These are phyloP conservation scores for Sarocladium kiliense DNA, from an alignment of 2,329 filamentous ascomycete genomes.

Conservation along the genomic window DNA sequence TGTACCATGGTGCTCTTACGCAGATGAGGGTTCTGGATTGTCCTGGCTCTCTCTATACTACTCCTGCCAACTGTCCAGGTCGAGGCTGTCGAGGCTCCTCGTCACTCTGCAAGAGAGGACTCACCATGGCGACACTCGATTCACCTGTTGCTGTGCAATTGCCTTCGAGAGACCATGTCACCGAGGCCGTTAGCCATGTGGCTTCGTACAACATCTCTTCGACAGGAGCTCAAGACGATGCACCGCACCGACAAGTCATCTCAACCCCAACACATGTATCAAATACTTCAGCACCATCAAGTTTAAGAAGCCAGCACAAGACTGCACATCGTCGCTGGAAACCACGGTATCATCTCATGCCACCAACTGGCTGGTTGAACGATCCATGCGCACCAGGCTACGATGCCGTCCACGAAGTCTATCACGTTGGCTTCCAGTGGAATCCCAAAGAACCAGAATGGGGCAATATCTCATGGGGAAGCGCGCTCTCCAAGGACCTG, in stretches of 20 bases:
- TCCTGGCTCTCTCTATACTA: no score
- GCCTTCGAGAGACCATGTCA: not conserved
- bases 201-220: not conserved
- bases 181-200: not conserved
- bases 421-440: conserved; percentile 3
- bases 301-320: not conserved
- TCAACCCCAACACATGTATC: not conserved
- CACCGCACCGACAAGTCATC: not conserved
- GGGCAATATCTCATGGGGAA: not conserved
- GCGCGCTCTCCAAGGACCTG: not conserved
- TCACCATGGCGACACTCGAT: not conserved
- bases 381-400: conserved; percentile 47
- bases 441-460: not conserved
- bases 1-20: no score
- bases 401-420: conserved; percentile 28
- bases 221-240: not conserved
- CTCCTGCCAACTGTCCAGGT: no score
- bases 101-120: not conserved
- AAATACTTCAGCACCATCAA: not conserved
- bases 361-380: conserved; percentile 26
- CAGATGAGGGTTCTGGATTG: no score
- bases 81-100: not conserved
- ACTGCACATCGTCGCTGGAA: not conserved
- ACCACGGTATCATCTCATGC: conserved; percentile 16
- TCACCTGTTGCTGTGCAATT: not conserved